These are phyloP conservation scores for Cicer chorassanicum DNA, from an alignment of 306 rosid genomes.

Conservation along the genomic window DNA sequence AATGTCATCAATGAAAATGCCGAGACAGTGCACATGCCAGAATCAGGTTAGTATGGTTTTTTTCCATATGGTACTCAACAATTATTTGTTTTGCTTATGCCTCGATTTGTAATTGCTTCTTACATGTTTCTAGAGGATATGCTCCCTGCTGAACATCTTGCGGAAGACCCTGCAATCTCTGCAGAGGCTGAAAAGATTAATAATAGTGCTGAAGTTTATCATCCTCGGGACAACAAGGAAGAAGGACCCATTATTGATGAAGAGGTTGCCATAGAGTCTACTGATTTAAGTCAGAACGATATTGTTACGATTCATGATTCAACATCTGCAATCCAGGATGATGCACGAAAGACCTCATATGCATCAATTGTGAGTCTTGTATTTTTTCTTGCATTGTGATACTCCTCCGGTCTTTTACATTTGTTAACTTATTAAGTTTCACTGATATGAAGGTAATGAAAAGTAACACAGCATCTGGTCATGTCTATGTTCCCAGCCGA, in stretches of 20 bases:
- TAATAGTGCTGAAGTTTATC: constrained; percentile 72
- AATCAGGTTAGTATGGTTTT: constrained; percentile 67
- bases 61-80: constrained; percentile 14
- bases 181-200: constrained; percentile 64
- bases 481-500: constrained; percentile 58
- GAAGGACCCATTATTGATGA: constrained; percentile 76
- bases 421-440: constrained; percentile 44
- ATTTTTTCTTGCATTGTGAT: constrained; percentile 23
- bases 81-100: constrained; percentile 26
- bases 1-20: constrained; percentile 58
- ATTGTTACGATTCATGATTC: constrained; percentile 53
- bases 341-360: constrained; percentile 77
- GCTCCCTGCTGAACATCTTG: constrained; percentile 60
- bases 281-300: constrained; percentile 52
- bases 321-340: constrained; percentile 69
- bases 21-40: constrained; percentile 53
- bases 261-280: constrained; percentile 59
- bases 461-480: constrained; percentile 51
- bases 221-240: constrained; percentile 72
- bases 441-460: constrained; percentile 71
- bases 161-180: constrained; percentile 56
- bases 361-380: constrained; percentile 83
- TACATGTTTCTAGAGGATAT: constrained; percentile 60
- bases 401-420: constrained; percentile 32
- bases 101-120: constrained; percentile 41